Evolutionary conservation across 2,329 filamentous ascomycete species (phyloP).

Genomic region (Lachnellula occidentalis): DNA sequence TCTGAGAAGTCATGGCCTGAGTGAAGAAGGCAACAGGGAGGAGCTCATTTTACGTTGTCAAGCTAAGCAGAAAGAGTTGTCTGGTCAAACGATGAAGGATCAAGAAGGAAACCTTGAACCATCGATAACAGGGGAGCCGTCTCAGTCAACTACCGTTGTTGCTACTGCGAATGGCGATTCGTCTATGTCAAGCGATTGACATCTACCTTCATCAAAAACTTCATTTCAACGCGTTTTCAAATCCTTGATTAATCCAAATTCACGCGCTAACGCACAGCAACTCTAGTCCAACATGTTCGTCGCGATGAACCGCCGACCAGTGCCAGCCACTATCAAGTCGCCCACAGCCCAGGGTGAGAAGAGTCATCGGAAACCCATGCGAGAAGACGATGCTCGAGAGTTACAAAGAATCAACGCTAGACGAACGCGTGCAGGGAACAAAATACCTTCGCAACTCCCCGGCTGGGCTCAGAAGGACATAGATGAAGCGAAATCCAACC

Average conservation of each 20-base stretch:
- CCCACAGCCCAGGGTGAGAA: background rate
- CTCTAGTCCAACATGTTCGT: conserved; percentile 3
- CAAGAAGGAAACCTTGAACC: background rate
- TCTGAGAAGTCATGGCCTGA: too few species aligned
- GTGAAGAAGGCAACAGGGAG: too few species aligned
- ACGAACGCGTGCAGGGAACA: background rate
- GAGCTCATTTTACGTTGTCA: too few species aligned
- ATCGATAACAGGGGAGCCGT: background rate
- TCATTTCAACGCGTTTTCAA: background rate
- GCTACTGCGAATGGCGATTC: background rate
- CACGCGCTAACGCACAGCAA: background rate
- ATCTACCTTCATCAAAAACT: background rate
- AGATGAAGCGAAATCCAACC: background rate
- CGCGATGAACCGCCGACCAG: conserved; percentile 7
- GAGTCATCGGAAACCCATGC: background rate
- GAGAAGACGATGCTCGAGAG: background rate
- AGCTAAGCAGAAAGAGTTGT: too few species aligned
- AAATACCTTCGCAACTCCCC: background rate
- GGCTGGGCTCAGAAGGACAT: background rate
- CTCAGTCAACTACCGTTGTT: background rate
- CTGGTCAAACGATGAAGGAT: too few species aligned
- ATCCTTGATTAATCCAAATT: background rate
- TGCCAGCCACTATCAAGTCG: background rate
- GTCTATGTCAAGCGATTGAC: background rate
- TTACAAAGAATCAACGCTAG: background rate